Conservation (phyloP, 345 rosid genomes). For the Reutealis trisperma region DNA sequence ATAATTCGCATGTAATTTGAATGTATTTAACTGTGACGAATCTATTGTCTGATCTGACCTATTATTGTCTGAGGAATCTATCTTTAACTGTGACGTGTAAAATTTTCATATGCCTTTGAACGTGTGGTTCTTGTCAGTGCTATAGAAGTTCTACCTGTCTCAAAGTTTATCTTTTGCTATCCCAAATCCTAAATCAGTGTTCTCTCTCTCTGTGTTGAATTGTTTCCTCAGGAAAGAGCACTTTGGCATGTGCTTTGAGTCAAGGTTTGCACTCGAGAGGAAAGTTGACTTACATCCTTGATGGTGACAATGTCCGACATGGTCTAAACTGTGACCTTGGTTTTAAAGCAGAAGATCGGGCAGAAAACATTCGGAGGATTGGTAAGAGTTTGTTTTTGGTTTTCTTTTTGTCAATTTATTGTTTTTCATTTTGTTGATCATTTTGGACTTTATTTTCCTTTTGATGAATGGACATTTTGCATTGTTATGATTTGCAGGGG, state of each 20-base stretch:
- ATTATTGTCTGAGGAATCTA: not conserved
- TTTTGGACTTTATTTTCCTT: slow-evolving; percentile 4
- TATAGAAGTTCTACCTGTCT: not conserved
- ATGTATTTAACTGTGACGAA: not conserved
- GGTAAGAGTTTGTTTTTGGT: slow-evolving; percentile 20
- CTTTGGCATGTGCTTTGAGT: slow-evolving; percentile 35
- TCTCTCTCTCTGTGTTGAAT: not conserved
- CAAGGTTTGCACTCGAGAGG: slow-evolving; percentile 29
- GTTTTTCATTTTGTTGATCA: not conserved
- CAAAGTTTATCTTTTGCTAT: not conserved
- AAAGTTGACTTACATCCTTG: slow-evolving; percentile 36
- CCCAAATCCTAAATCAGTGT: not conserved
- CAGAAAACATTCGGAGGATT: slow-evolving; percentile 33
- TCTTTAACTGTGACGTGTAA: not conserved
- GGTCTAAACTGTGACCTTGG: slow-evolving; percentile 34
- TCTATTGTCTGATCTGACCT: not conserved
- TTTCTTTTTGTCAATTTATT: not conserved
- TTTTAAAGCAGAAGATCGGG: slow-evolving; percentile 37
- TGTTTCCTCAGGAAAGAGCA: slow-evolving; percentile 30
- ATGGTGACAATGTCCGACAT: slow-evolving; percentile 38
- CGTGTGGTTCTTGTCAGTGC: not conserved
- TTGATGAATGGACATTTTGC: slow-evolving; percentile 2
- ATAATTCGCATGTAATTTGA: not conserved
- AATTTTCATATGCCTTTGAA: not conserved
- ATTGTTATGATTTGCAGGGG: slow-evolving; percentile 28